phyloP scores from a whole-genome alignment of 495 filamentous ascomycete species.

The Aspergillus indologenus region DNA sequence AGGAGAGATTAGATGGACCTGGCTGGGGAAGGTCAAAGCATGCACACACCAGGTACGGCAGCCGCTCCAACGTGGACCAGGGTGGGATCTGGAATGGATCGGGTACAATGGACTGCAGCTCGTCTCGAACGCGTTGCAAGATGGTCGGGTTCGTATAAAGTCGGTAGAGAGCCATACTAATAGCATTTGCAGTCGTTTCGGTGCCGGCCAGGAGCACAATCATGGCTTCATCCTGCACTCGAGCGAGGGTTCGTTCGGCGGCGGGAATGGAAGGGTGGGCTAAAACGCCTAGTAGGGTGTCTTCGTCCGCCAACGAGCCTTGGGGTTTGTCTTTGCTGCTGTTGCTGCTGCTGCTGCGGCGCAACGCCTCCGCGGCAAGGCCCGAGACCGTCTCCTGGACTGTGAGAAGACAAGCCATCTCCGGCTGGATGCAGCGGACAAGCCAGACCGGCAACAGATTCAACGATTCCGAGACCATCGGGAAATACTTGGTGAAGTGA shows the following conservation, averaged over 20 bases:
- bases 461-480: not conserved
- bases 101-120: slow-evolving; percentile 28
- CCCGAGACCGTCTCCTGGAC: not conserved
- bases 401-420: not conserved
- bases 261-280: slow-evolving; percentile 20
- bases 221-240: slow-evolving; percentile 36
- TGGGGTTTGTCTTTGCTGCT: no score
- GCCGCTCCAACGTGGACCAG: slow-evolving; percentile 43
- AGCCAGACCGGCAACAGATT: not conserved
- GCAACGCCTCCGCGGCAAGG: not conserved
- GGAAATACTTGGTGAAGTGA: not conserved
- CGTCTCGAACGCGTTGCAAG: slow-evolving; percentile 20
- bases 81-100: slow-evolving; percentile 23
- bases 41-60: slow-evolving; percentile 46
- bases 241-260: slow-evolving; percentile 20
- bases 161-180: slow-evolving; percentile 22
- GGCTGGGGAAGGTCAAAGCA: not conserved
- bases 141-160: slow-evolving; percentile 15
- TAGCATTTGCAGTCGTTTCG: slow-evolving; percentile 33
- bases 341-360: not conserved
- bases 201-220: slow-evolving; percentile 40
- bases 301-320: no score
- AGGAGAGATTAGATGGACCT: not conserved
- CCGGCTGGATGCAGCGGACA: not conserved
- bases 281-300: no score